Base-by-base conservation (phyloP, 306 rosid genomes). In the Corylus heterophylla region DNA sequence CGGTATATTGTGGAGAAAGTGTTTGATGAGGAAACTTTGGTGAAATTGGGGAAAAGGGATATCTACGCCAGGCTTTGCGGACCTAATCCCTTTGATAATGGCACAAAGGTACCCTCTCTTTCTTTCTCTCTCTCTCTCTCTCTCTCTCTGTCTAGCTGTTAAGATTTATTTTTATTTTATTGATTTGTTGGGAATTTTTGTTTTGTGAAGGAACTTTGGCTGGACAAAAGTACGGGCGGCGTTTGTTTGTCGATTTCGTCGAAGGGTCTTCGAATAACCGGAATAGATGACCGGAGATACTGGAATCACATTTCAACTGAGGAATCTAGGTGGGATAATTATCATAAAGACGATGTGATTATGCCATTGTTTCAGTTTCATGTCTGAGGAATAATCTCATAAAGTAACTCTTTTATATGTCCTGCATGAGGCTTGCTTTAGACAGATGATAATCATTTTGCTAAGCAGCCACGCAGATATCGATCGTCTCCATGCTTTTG, bases 281-380 rank as follows among this genome's bases (percentile, higher is more conserved):
- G 98, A 83, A 92, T 94, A 20, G 96, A 89, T 86, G 98, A 92
- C 77, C 85, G 98, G 72, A 92, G 97, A 88, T 94, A 94, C 77
- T 94, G 98, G 98, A 92, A 86, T 70, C 87, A 84, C 86, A 87
- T 94, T 82, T 70, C 90, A 0, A 86, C 89, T 0, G 83, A 87
- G 73, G 97, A 90, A 80, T 88, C 98, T 73, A 94, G 97, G 98
- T 94, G 89, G 88, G 94, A 35, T 44, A 42, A 25, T 54, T 75
- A 25, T 62, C 62, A 56, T 54, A 48, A 61, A 63, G 62, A 5
- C 29, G 18, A 17, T 49, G 5, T 47, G 13, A 9, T 18, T 39
- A 14, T 67, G 50, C 27, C 72, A 39, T 52, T 8, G 8, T 20
- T 47, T 72, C 13, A 17, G 18, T 76, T 47, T 59, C 51, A 13